A percentile compares a stretch with the other conserved stretches of the same genome.
Conservation (phyloP, 129 eudicot species). For the Deinandra increscens region DNA sequence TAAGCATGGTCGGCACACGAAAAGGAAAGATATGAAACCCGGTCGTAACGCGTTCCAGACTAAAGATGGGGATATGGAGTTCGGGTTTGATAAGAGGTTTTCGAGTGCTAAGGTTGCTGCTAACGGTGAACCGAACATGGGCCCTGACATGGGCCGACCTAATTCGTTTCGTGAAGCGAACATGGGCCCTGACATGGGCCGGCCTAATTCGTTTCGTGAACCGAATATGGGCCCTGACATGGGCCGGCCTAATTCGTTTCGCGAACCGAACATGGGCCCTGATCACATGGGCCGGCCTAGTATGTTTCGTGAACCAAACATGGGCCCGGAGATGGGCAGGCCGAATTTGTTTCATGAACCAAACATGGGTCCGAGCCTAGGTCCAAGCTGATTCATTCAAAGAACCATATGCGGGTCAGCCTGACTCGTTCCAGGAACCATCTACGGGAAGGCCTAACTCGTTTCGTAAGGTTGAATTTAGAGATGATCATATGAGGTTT, state of each 20-base stretch:
- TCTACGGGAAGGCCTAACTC: conserved; percentile 38
- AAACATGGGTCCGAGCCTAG: conserved; percentile 6
- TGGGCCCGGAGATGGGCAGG: conserved; percentile 31
- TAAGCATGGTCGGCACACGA: conserved; percentile 26
- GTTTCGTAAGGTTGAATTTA: conserved; percentile 34
- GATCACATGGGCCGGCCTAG: conserved; percentile 23
- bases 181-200: conserved; percentile 4
- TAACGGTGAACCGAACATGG: conserved; percentile 33
- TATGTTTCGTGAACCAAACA: conserved; percentile 10
- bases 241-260: conserved; percentile 14
- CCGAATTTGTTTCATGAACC: conserved; percentile 26
- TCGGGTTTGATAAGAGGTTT: conserved; percentile 41
- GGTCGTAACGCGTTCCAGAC: conserved; percentile 39
- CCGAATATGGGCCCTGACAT: neutral
- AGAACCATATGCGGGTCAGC: conserved; percentile 24
- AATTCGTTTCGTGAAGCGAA: conserved; percentile 27
- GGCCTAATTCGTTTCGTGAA: too few relatives aligned
- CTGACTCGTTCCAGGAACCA: conserved; percentile 25
- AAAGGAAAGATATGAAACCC: conserved; percentile 34
- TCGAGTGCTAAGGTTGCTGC: conserved; percentile 40
- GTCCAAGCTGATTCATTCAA: conserved; percentile 18
- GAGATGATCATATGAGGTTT: conserved; percentile 40
- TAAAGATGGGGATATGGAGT: conserved; percentile 43
- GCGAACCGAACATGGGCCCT: conserved; percentile 16
- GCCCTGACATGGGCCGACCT: neutral